Evolutionary conservation across 2,329 filamentous ascomycete species (phyloP).

Genomic region (Chalaropsis thielavioides): DNA sequence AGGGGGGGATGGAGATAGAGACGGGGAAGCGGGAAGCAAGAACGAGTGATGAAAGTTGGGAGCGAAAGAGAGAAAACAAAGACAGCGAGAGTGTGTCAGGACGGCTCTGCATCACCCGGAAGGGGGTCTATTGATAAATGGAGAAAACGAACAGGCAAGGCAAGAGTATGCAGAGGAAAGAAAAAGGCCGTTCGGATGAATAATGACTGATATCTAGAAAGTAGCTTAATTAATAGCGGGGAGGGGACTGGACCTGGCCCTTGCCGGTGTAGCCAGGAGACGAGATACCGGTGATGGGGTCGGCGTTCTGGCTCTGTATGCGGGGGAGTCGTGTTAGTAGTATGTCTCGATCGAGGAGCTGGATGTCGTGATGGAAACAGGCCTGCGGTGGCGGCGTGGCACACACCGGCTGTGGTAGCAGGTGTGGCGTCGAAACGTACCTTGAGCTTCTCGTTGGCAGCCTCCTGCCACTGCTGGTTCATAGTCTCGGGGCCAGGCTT

Average conservation of each 20-base stretch:
- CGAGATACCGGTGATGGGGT: conserved; percentile 73
- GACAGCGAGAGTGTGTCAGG: conserved; percentile 3
- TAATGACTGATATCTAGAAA: conserved; percentile 15
- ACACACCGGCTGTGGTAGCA: not conserved
- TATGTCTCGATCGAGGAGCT: not conserved
- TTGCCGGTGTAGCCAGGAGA: conserved; percentile 65
- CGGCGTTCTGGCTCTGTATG: conserved; percentile 61
- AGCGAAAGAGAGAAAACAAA: not conserved
- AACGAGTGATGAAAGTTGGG: not conserved
- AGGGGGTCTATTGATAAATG: conserved; percentile 27
- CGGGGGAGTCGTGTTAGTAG: conserved; percentile 16
- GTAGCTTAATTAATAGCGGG: conserved; percentile 30
- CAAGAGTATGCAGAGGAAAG: conserved; percentile 20
- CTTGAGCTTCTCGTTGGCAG: conserved; percentile 83
- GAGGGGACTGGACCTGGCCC: conserved; percentile 61
- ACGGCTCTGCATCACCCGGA: conserved; percentile 9
- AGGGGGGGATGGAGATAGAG: too few relatives aligned
- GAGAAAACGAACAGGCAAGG: not conserved
- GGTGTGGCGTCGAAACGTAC: conserved; percentile 36
- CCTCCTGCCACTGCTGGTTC: conserved; percentile 95
- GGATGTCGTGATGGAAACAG: not conserved
- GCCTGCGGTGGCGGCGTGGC: not conserved
- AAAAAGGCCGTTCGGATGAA: conserved; percentile 15
- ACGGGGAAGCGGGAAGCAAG: too few relatives aligned
- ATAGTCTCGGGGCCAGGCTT: conserved; percentile 67